Evolutionary conservation across 1,284 basidiomycete genomes (phyloP), one percentile per base, ranked within the genome.

Genomic region (Austroboletus niveus): DNA sequence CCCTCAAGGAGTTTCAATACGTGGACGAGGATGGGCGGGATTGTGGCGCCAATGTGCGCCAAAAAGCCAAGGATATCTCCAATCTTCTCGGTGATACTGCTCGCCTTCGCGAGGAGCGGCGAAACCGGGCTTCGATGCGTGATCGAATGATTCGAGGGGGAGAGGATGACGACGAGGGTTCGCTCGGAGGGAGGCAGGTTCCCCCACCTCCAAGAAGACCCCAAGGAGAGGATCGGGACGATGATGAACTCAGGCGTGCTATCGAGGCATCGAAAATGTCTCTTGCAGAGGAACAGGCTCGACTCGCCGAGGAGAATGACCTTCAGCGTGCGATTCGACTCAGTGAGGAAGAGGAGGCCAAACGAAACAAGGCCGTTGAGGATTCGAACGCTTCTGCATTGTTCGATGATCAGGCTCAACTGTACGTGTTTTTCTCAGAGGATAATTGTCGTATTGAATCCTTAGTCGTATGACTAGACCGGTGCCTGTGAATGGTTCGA

Each of bases 51-150:
- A 99, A 99, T 71, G 96, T 99, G 20, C 87, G 97, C 38, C 96
- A 98, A 69, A 99, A 99, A 76, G 97, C 97, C 11, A 99, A 99
- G 71, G 97, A 99, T 66, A 98, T 99, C 70, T 96, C 94, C 38
- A 95, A 95, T 66, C 81, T 99, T 8, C 80, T 99, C n/a, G 80
- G 85, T 67, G 97, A 99, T 68, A 89, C 98, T 59, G 73, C 79
- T 5, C 82, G 95, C 15, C 79, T 99, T 52, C 83, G 93, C 8
- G 85, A 92, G 57, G 94, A 97, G 70, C 82, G 97, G 41, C 80
- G 87, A 24, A 82, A 84, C 43, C 80, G 22, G 22, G 22, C 22
- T 34, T 34, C 32, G 32, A 34, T 98, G 95, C 85, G 94, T 40
- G 94, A 98, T 75, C 85, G 96, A 17, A 96, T 98, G 94, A 75